phyloP scores from a whole-genome alignment of 768 basidiomycete species.

The Pholiota molesta region DNA sequence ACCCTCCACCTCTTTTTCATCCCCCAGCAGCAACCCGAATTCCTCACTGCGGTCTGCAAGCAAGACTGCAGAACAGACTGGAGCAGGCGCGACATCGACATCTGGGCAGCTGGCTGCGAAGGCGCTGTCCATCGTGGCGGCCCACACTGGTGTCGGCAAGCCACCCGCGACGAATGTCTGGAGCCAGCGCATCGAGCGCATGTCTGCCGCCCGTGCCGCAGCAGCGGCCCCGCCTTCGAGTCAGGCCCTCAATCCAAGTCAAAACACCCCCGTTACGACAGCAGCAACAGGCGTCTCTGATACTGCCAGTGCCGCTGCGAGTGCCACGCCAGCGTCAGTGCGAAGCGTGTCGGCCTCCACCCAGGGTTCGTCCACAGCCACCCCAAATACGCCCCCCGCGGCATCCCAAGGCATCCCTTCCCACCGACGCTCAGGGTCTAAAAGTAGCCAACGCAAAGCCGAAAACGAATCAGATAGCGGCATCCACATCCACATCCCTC shows the following conservation, averaged over 20 bases:
- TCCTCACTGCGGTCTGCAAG: not conserved
- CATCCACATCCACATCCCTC: not conserved
- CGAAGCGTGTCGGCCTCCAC: too few relatives aligned
- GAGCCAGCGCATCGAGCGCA: slow-evolving; percentile 27
- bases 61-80: not conserved
- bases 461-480: not conserved
- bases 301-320: not conserved
- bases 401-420: not conserved
- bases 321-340: not conserved
- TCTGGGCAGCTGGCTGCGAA: slow-evolving; percentile 14
- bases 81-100: not conserved
- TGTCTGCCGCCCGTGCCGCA: slow-evolving; percentile 25
- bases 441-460: not conserved
- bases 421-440: not conserved
- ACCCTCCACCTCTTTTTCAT: not conserved
- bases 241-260: not conserved
- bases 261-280: slow-evolving; percentile 9
- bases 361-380: not conserved
- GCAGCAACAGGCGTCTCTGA: slow-evolving; percentile 2
- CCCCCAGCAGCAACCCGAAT: slow-evolving; percentile 7
- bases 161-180: slow-evolving; percentile 24
- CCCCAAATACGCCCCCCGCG: too few relatives aligned
- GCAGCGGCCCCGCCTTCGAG: slow-evolving; percentile 4
- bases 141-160: slow-evolving; percentile 7
- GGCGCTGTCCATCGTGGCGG: slow-evolving; percentile 17